A percentile compares a stretch with the other conserved stretches of the same genome.
Conservation (phyloP, 352 stramenopile genomes). For the Pythium diclinum region DNA sequence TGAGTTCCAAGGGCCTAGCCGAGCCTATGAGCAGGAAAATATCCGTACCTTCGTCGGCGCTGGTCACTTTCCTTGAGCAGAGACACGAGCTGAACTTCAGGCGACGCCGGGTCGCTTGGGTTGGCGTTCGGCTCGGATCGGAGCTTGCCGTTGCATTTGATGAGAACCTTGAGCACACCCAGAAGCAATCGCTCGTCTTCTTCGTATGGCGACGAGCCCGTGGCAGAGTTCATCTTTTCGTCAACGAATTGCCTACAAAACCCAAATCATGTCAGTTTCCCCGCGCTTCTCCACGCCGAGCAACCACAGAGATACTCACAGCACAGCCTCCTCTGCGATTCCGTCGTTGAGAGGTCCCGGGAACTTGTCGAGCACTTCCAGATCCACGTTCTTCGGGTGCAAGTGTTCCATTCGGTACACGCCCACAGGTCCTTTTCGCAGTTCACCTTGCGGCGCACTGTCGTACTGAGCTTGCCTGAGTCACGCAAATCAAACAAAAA, state of each 20-base stretch:
- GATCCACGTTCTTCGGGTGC: slow-evolving; percentile 63
- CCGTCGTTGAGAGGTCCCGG: slow-evolving; percentile 71
- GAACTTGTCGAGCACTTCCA: slow-evolving; percentile 71
- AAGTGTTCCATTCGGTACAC: slow-evolving; percentile 82
- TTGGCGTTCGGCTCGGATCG: slow-evolving; percentile 47
- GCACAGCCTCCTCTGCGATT: slow-evolving; percentile 40
- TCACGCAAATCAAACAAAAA: background rate
- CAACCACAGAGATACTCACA: background rate
- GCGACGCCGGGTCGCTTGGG: slow-evolving; percentile 53
- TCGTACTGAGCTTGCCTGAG: slow-evolving; percentile 53
- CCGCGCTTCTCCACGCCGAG: background rate
- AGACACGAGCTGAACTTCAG: slow-evolving; percentile 62
- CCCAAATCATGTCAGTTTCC: background rate
- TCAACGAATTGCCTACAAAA: slow-evolving; percentile 50
- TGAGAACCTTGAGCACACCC: slow-evolving; percentile 61
- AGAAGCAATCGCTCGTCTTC: slow-evolving; percentile 74
- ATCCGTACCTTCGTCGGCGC: slow-evolving; percentile 45
- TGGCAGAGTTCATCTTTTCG: slow-evolving; percentile 41
- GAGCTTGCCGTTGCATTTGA: slow-evolving; percentile 80
- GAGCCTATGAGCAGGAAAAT: background rate
- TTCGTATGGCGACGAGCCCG: slow-evolving; percentile 26
- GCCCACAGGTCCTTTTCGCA: slow-evolving; percentile 77
- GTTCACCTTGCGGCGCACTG: slow-evolving; percentile 47
- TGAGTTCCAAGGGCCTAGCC: background rate
- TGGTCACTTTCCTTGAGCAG: slow-evolving; percentile 69